These are phyloP conservation scores for Stemphylium beticola DNA, from an alignment of 2,329 filamentous ascomycete species.

Conservation along the genomic window DNA sequence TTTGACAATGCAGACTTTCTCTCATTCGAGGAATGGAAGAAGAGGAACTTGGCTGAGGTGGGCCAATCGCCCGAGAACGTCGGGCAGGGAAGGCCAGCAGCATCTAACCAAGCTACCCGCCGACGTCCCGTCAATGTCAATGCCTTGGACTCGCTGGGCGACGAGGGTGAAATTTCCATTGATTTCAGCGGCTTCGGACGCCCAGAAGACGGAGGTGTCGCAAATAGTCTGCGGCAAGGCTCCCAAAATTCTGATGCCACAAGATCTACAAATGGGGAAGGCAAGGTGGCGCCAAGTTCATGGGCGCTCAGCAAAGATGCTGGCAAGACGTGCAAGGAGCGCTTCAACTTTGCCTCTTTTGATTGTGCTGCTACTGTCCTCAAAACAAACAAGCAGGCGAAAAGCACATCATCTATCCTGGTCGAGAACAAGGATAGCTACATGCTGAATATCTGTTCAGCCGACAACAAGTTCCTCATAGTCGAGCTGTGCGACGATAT, in stretches of 20 bases:
- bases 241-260: constrained; percentile 21
- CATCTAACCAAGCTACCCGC: constrained; percentile 52
- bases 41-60: constrained; percentile 83
- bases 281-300: constrained; percentile 40
- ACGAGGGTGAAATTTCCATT: constrained; percentile 85
- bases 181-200: constrained; percentile 70
- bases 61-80: constrained; percentile 77
- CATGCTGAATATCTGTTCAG: constrained; percentile 91
- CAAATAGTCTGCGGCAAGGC: constrained; percentile 23
- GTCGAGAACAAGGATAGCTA: constrained; percentile 99
- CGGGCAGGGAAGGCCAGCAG: constrained; percentile 61
- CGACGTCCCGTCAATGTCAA: constrained; percentile 65
- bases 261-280: constrained; percentile 29
- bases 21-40: constrained; percentile 99
- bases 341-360: constrained; percentile 97
- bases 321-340: constrained; percentile 95
- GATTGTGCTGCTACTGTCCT: constrained; percentile 93
- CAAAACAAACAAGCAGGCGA: constrained; percentile 85
- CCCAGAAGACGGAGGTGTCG: constrained; percentile 32
- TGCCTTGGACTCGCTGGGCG: constrained; percentile 79
- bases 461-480: constrained; percentile 89
- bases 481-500: constrained; percentile 89
- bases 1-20: constrained; percentile 83
- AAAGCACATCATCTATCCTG: constrained; percentile 85
- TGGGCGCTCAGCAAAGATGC: constrained; percentile 80